Percentiles rank a stretch among this genome's conserved stretches.
Evolutionary conservation across 305 asterid genomes (phyloP).

Genomic region (Plantago coronopus): DNA sequence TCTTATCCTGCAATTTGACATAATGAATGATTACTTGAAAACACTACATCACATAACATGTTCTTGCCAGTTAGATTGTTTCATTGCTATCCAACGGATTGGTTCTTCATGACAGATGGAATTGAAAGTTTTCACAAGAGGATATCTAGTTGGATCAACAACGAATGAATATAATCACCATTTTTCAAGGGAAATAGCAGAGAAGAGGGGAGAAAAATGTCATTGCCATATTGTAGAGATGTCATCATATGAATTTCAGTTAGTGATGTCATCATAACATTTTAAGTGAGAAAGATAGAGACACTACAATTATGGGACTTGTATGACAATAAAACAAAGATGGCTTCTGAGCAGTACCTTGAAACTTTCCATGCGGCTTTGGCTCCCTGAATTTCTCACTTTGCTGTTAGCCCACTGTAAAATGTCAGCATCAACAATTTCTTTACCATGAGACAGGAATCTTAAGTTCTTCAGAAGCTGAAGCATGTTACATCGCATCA

Average conservation of each 20-base stretch:
- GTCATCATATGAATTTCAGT: no score
- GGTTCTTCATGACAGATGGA: no score
- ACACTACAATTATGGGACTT: not conserved
- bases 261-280: not conserved
- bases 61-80: not conserved
- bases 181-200: no score
- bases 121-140: no score
- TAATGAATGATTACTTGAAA: not conserved
- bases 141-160: no score
- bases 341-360: constrained; percentile 49
- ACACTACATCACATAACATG: constrained; percentile 8
- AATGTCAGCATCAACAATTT: constrained; percentile 73
- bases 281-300: no score
- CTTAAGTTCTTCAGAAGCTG: constrained; percentile 86
- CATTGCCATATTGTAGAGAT: no score
- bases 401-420: constrained; percentile 84
- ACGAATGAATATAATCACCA: no score
- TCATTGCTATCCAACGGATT: no score
- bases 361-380: constrained; percentile 61
- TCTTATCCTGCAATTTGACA: constrained; percentile 59
- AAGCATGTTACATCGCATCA: constrained; percentile 91
- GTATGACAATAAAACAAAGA: constrained; percentile 6
- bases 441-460: constrained; percentile 84
- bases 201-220: no score
- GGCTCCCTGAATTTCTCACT: constrained; percentile 68